A percentile compares a stretch with the other conserved stretches of the same genome.
Conservation (phyloP, 108 stramenopile genomes). For the Phaeodactylum tricornutum region DNA sequence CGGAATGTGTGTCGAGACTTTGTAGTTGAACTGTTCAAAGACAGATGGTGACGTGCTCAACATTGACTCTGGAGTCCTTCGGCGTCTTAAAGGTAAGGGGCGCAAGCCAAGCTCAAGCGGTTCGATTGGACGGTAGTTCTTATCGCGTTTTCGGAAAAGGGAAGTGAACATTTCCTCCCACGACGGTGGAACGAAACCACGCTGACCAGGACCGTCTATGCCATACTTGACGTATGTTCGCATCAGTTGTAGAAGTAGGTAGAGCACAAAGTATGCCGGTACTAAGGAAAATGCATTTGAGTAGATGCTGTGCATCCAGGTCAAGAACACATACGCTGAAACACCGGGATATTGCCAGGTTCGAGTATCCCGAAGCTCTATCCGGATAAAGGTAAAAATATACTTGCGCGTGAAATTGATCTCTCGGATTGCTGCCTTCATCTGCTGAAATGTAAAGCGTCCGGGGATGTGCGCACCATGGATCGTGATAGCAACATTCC, state of each 20-base stretch:
- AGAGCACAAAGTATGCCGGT: conserved; percentile 34
- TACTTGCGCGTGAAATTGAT: conserved; percentile 27
- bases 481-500: conserved; percentile 55
- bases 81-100: too few species aligned
- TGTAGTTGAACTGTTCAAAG: too few species aligned
- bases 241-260: conserved; percentile 30
- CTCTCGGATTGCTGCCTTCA: conserved; percentile 41
- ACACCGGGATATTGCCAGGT: conserved; percentile 33
- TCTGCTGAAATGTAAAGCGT: conserved; percentile 22
- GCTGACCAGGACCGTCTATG: conserved; percentile 25
- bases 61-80: not conserved
- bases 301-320: conserved; percentile 67
- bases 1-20: conserved; percentile 2
- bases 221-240: conserved; percentile 37
- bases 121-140: conserved; percentile 20
- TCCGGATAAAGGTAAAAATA: conserved; percentile 15
- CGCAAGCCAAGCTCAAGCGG: conserved; percentile 18
- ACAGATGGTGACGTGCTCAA: too few species aligned
- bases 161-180: conserved; percentile 35
- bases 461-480: conserved; percentile 58
- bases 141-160: conserved; percentile 15
- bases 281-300: conserved; percentile 29
- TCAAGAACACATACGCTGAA: conserved; percentile 34
- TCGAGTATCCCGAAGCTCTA: conserved; percentile 17
- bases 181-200: conserved; percentile 42